Percentiles rank a stretch among this genome's conserved stretches.
Conservation (phyloP, 306 rosid species). For the Lathyrus sativus region DNA sequence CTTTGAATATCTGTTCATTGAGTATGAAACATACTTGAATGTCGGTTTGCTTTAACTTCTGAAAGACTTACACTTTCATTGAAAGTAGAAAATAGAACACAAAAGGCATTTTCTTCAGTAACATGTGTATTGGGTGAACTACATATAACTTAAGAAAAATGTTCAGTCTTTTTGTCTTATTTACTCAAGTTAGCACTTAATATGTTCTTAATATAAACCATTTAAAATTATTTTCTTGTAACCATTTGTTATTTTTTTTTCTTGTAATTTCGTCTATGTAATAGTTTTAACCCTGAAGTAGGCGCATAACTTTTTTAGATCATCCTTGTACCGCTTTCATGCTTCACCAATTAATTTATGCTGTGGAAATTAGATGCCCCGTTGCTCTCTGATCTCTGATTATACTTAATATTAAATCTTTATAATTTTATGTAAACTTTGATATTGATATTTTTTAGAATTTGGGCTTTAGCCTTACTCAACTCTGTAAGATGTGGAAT, state of each 20-base stretch:
- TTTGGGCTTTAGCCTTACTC: not conserved
- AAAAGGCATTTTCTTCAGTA: not conserved
- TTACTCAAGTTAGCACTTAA: not conserved
- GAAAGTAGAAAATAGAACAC: constrained; percentile 24
- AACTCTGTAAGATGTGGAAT: not conserved
- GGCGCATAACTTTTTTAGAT: not conserved
- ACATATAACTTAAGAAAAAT: constrained; percentile 8
- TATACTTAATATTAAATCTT: not conserved
- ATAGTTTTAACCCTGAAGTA: not conserved
- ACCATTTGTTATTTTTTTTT: not conserved
- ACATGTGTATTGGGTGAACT: not conserved
- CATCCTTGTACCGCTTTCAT: not conserved
- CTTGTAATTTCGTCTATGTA: constrained; percentile 13
- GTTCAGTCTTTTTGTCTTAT: not conserved
- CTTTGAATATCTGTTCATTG: constrained; percentile 7
- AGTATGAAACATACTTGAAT: not conserved
- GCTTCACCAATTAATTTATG: not conserved
- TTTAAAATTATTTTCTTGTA: not conserved
- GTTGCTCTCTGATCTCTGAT: not conserved
- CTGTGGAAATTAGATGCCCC: not conserved
- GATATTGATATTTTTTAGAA: not conserved
- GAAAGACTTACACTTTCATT: constrained; percentile 3
- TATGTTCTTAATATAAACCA: constrained; percentile 3
- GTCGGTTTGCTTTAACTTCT: constrained; percentile 22
- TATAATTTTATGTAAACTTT: not conserved